Base-by-base conservation (phyloP, 2,329 filamentous ascomycete species). In the Uncinocarpus reesii region DNA sequence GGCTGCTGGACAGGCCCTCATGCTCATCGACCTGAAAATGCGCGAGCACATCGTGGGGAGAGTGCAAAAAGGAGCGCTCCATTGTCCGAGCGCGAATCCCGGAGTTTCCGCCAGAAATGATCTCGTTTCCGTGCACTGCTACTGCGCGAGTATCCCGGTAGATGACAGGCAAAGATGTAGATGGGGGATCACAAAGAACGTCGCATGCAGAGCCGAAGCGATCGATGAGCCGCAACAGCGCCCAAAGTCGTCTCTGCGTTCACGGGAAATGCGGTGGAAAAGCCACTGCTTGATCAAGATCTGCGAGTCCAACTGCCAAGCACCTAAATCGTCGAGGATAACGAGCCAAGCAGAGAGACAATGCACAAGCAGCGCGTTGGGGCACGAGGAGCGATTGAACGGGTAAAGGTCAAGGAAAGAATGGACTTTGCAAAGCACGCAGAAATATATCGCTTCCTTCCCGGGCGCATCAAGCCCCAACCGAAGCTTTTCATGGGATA, bases 11-110 rank as follows among this genome's bases (percentile, higher is more conserved):
- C 20, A 79, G 61, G 51, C 76, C 76, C 44, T 65, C 61, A 40
- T 66, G 57, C 61, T 78, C 73, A 18, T 67, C 63, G 47, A 77
- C 74, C 53, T 68, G 57, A 59, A 79, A 78, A 54, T 75, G 65
- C 53, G 66, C 64, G 53, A 79, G 69, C 58, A 70, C 70, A 56
- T 78, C 71, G 41, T 64, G 62, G 43, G 71, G 64, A 53, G 72
- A 67, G 57, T 64, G 66, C 36, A 71, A 65, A 58, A 72, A 78
- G 31, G 75, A 69, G 60, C 72, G 70, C 57, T 78, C 75, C 75
- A 78, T 78, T 48, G 28, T 38, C 20, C 15, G 20, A 18, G 7
- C 16, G 21, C 21, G 23, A 38, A 24, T 24, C 26, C 29, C 16
- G 11, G 10, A 11, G 29, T 21, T 35, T 29, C 24, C 21, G 29